Conservation (phyloP, 1,284 basidiomycete genomes). For the Lignosus rhinocerotis region DNA sequence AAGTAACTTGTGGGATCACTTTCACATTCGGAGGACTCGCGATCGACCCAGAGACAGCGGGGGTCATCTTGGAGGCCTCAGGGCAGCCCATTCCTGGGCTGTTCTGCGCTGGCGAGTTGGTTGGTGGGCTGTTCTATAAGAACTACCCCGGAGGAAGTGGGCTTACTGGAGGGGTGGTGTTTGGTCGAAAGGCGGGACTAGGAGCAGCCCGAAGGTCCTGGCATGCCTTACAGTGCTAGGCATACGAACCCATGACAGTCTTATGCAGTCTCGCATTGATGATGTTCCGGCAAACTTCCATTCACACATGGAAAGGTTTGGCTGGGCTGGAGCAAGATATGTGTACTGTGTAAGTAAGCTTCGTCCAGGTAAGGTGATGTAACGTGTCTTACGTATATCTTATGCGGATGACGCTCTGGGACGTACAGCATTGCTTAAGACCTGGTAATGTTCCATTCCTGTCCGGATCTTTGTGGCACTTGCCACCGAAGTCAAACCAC, state of each 20-base stretch:
- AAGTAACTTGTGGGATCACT: conserved; percentile 67
- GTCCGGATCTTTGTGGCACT: no score
- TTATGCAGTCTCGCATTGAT: not conserved
- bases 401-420: no score
- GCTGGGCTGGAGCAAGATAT: no score
- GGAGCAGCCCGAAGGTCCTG: conserved; percentile 38
- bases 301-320: no score
- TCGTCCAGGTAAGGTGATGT: no score
- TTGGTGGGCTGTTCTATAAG: conserved; percentile 59
- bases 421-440: no score
- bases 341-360: no score
- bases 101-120: conserved; percentile 67
- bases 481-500: no score
- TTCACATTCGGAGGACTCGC: conserved; percentile 71
- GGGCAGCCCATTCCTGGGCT: conserved; percentile 50
- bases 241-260: not conserved
- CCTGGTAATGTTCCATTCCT: no score
- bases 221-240: not conserved
- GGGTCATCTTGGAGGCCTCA: conserved; percentile 46
- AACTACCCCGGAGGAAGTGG: conserved; percentile 74
- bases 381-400: no score
- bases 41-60: conserved; percentile 54
- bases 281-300: no score
- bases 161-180: conserved; percentile 65
- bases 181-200: conserved; percentile 59